Base-by-base conservation (phyloP, 163 green algal genomes). In the Scenedesmus sp. region DNA sequence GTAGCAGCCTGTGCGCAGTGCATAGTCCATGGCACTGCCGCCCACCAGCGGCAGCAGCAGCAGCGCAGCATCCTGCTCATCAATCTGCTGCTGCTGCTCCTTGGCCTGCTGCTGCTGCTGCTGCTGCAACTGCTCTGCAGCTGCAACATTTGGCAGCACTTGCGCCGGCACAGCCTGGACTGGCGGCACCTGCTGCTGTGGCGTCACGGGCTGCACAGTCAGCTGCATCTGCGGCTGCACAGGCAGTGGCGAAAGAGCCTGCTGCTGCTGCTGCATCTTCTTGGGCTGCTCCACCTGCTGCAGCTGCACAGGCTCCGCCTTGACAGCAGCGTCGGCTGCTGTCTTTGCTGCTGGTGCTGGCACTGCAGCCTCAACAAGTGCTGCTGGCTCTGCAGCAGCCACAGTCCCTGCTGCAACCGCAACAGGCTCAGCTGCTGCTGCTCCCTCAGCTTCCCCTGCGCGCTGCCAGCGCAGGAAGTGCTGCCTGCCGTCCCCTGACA, bases 381-480 rank as follows among this genome's bases (percentile, higher is more conserved):
- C 62, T 70, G 62, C 62, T 70, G 62, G 8, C 34, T 46, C 34
- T 46, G 34, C 34, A 46, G 34, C 34, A 46, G 34, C 34, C 62
- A 70, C 2, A 26, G 66, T 5, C 66, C 0, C 16, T 76, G 66
- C 23, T 52, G 23, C 70, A 2, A 20, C 70, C 8, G 70, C 59
- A 8, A 64, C 70, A 54, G 70, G n/a, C n/a, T n/a, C n/a, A n/a
- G 34, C 90, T 83, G 84, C 90, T 18, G 84, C 90, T 54, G 84
- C 85, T 15, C 89, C 66, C 55, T 56, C 76, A 79, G 70, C 70
- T 79, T 52, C 70, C 70, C 70, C 57, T 0, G 70, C 67, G 34
- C 81, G 86, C 64, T 93, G 89, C 85, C 85, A 91, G n/a, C 79
- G 26, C 76, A 93, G n/a, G 57, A 76, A 93, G 70, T 79, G 70